Conservation (phyloP, 1,139 yeast genomes). For the Diutina sp. region DNA sequence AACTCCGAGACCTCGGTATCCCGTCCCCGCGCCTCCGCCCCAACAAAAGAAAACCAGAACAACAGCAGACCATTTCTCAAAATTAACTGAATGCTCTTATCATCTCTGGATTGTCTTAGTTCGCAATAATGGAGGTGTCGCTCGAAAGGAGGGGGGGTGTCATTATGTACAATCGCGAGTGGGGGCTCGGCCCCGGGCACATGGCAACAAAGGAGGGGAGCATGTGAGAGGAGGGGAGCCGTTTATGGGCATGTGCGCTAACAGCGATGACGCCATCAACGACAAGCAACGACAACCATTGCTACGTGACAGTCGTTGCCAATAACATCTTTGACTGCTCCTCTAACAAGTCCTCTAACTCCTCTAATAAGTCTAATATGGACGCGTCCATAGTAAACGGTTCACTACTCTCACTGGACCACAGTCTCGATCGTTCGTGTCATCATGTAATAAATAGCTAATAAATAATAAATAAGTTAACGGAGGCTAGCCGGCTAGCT, state of each 20-base stretch:
- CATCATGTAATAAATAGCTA: not conserved
- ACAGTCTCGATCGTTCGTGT: too few species aligned
- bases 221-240: not conserved
- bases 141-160: not conserved
- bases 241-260: not conserved
- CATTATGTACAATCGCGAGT: not conserved
- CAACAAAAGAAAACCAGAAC: too few species aligned
- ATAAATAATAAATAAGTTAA: not conserved
- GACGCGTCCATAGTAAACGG: too few species aligned
- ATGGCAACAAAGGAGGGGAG: not conserved
- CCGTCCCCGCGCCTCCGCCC: too few species aligned
- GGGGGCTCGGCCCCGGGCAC: not conserved
- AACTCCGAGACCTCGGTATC: too few species aligned
- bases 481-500: constrained; percentile 12
- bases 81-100: too few species aligned
- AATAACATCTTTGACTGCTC: too few species aligned
- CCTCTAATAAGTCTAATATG: too few species aligned
- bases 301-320: not conserved
- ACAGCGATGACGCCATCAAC: not conserved
- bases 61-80: too few species aligned
- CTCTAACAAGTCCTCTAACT: too few species aligned
- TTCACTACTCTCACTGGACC: too few species aligned
- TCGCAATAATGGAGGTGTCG: not conserved
- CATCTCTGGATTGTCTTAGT: too few species aligned
- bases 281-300: not conserved